phyloP scores from a whole-genome alignment of 2,329 filamentous ascomycete genomes.

The Calonectria ilicicola region DNA sequence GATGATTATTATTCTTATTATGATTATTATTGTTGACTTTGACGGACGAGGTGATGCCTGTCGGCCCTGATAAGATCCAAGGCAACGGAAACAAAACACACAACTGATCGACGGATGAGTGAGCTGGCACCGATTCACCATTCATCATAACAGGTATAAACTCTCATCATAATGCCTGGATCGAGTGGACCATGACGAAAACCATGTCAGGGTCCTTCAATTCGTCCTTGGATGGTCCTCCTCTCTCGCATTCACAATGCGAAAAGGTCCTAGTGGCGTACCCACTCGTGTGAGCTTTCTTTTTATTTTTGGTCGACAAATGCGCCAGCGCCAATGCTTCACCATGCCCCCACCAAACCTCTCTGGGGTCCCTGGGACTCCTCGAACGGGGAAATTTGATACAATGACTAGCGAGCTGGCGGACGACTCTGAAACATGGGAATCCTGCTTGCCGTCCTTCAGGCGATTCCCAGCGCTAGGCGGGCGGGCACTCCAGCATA shows the following conservation, averaged over 20 bases:
- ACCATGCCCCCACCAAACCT: constrained; percentile 33
- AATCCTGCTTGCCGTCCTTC: constrained; percentile 1
- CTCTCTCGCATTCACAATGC: constrained; percentile 4
- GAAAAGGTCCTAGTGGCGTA: constrained; percentile 8
- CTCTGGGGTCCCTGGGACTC: background rate
- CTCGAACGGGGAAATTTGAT: constrained; percentile 25
- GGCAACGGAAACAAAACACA: constrained; percentile 23
- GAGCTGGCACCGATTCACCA: constrained; percentile 37
- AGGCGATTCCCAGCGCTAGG: background rate
- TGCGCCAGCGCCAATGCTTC: constrained; percentile 32
- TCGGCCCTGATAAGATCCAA: constrained; percentile 18
- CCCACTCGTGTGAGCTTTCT: constrained; percentile 7
- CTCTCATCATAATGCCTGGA: background rate
- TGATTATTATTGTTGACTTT: background rate
- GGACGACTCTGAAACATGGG: constrained; percentile 35
- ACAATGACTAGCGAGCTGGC: constrained; percentile 4
- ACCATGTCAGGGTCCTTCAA: constrained; percentile 18
- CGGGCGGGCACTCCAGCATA: background rate
- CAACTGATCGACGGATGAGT: constrained; percentile 12
- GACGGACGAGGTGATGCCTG: constrained; percentile 18
- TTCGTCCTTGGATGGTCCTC: constrained; percentile 16
- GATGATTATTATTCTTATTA: background rate
- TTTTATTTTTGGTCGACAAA: constrained; percentile 6
- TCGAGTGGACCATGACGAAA: constrained; percentile 17
- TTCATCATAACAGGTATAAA: background rate